Percentiles rank a stretch among this genome's conserved stretches.
phyloP scores from a whole-genome alignment of 768 basidiomycete genomes.

The Hygrocybe punicea region DNA sequence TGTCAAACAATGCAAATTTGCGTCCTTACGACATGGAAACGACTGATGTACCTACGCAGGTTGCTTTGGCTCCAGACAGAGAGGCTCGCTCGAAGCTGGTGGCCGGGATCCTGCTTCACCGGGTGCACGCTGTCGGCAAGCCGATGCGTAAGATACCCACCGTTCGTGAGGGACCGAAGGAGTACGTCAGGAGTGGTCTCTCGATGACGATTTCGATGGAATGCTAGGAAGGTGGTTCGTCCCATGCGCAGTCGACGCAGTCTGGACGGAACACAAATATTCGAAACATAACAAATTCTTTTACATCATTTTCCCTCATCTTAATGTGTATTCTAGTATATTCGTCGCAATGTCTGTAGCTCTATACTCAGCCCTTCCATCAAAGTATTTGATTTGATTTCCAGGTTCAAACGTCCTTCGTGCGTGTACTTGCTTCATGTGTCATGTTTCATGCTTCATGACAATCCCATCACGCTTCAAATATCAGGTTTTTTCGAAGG shows the following conservation, averaged over 20 bases:
- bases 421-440: no score
- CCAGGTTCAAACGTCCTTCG: background rate
- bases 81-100: slow-evolving; percentile 50
- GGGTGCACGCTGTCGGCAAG: slow-evolving; percentile 50
- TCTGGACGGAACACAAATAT: no score
- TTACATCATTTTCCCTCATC: no score
- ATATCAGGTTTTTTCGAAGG: no score
- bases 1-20: background rate
- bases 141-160: slow-evolving; percentile 46
- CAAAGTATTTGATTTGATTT: no score
- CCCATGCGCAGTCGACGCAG: no score
- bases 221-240: slow-evolving; percentile 16
- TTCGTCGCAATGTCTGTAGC: no score
- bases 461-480: no score
- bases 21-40: background rate
- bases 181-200: slow-evolving; percentile 53
- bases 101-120: slow-evolving; percentile 55
- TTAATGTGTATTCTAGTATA: no score
- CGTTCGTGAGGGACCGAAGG: slow-evolving; percentile 28
- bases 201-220: slow-evolving; percentile 51
- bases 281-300: no score
- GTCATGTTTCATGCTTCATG: no score
- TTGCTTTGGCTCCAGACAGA: slow-evolving; percentile 19
- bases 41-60: background rate
- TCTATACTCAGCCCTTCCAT: no score